Evolutionary conservation across 2,329 filamentous ascomycete species (phyloP).

Genomic region (Xylaria arbuscula): DNA sequence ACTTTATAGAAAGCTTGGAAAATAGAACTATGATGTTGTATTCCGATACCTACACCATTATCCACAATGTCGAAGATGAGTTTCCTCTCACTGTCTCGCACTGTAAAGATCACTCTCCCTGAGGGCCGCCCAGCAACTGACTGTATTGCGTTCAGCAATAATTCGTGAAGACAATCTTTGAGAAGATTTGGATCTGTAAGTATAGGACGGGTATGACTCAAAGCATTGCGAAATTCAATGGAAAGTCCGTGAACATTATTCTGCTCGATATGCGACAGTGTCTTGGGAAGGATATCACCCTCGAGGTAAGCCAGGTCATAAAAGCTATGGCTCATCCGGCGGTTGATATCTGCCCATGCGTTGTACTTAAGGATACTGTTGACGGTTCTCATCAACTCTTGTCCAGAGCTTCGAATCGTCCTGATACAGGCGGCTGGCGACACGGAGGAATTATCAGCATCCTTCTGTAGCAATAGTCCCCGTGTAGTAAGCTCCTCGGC

Average conservation of each 20-base stretch:
- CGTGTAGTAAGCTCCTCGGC: constrained; percentile 21
- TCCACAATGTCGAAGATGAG: constrained; percentile 29
- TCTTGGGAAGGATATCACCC: constrained; percentile 21
- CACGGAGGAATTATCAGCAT: constrained; percentile 1
- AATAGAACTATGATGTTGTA: constrained; percentile 14
- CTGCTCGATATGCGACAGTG: constrained; percentile 11
- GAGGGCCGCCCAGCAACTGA: constrained; percentile 15
- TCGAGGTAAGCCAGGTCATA: constrained; percentile 27
- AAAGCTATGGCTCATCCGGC: not conserved
- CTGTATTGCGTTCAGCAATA: constrained; percentile 29
- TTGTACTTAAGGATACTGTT: constrained; percentile 31
- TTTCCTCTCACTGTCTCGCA: constrained; percentile 9
- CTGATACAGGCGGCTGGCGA: constrained; percentile 13
- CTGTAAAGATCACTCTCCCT: constrained; percentile 26
- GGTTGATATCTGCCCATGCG: constrained; percentile 14
- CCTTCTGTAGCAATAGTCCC: not conserved
- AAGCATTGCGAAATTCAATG: constrained; percentile 29
- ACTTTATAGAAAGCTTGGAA: constrained; percentile 29
- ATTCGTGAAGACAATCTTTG: constrained; percentile 27
- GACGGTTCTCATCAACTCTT: constrained; percentile 30
- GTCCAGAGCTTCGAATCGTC: constrained; percentile 26
- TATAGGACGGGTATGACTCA: constrained; percentile 1
- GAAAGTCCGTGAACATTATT: constrained; percentile 21
- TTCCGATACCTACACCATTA: constrained; percentile 25
- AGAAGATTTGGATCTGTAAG: constrained; percentile 27